phyloP scores from a whole-genome alignment of 352 stramenopile genomes.

The Pythium diclinum region DNA sequence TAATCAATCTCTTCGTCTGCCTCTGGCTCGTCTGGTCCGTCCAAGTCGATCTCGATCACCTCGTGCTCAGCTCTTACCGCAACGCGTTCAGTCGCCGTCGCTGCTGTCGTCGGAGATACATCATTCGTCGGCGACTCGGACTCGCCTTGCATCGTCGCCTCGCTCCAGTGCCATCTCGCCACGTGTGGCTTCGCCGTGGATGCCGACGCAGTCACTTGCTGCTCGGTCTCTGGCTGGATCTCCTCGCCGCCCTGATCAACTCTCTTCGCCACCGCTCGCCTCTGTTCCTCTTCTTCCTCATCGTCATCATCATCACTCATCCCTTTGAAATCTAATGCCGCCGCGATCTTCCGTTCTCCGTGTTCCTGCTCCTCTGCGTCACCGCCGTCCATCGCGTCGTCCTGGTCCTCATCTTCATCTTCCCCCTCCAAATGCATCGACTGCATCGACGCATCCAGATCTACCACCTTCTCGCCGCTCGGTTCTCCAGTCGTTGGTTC shows the following conservation, averaged over 20 bases:
- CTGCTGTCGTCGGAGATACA: neutral
- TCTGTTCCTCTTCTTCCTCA: slow-evolving; percentile 26
- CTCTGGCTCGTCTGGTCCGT: slow-evolving; percentile 34
- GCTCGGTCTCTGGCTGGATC: neutral
- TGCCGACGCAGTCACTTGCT: neutral
- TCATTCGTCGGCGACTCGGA: slow-evolving; percentile 4
- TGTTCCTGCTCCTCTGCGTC: slow-evolving; percentile 10
- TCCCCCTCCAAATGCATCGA: slow-evolving; percentile 67
- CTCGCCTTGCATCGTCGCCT: slow-evolving; percentile 21
- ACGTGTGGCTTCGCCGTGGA: neutral
- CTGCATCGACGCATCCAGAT: slow-evolving; percentile 70
- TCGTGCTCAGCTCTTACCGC: neutral
- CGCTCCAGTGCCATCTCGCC: slow-evolving; percentile 25
- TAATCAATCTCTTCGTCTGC: slow-evolving; percentile 11
- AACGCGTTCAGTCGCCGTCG: neutral
- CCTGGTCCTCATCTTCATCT: slow-evolving; percentile 28
- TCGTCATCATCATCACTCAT: slow-evolving; percentile 27
- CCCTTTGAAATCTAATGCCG: slow-evolving; percentile 24
- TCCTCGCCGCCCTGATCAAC: slow-evolving; percentile 2
- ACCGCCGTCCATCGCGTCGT: slow-evolving; percentile 16
- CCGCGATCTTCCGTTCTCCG: slow-evolving; percentile 2
- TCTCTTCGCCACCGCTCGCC: slow-evolving; percentile 3
- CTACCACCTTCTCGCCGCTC: slow-evolving; percentile 8
- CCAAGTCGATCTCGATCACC: slow-evolving; percentile 25
- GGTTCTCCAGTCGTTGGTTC: no score